Base-by-base conservation (phyloP, 371 early-diverging fungal species). In the Mortierella sp. region DNA sequence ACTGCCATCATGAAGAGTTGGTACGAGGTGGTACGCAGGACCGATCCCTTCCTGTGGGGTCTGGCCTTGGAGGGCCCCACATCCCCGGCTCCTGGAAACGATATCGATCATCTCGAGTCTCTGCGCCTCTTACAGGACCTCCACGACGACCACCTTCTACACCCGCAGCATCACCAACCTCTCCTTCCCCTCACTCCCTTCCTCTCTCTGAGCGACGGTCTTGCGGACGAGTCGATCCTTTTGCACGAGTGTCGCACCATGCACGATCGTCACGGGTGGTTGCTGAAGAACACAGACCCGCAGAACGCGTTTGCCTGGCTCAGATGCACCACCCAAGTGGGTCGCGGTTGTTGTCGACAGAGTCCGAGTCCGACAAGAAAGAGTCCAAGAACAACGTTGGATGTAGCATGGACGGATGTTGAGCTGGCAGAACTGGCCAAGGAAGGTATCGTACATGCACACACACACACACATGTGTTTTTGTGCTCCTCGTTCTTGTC, bases 11-110 rank as follows among this genome's bases (percentile, higher is more conserved):
- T 67, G 50, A 67, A 73, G 45, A 73, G 74, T 28, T 73, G 74
- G 74, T 67, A 49, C 28, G 74, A 73, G 43, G 63, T 73, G 34
- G 60, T 73, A 19, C 63, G 67, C 12, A 31, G 45, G 52, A 63
- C 63, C n/a, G 74, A 73, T 46, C 74, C 74, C n/a, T 52, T 73
- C 49, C 57, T 73, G 31, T 73, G 74, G 74, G 62, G 50, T 22
- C 56, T 73, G n/a, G 67, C 74, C 60, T 43, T 56, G 52, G 74
- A 73, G 9, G 58, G 58, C 44, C n/a, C 22, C 39, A 52, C 34
- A 4, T 4, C 44, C 27, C 27, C 28, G 27, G 10, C 45, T 29
- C 24, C 57, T 31, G 5, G 7, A 28, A 39, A 16, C 27, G 45
- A 31, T 14, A 34, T 16, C 24, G 39, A 28, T 19, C n/a, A 24